Evolutionary conservation across 179 eudicot species (phyloP).

Genomic region (Vitellaria paradoxa): DNA sequence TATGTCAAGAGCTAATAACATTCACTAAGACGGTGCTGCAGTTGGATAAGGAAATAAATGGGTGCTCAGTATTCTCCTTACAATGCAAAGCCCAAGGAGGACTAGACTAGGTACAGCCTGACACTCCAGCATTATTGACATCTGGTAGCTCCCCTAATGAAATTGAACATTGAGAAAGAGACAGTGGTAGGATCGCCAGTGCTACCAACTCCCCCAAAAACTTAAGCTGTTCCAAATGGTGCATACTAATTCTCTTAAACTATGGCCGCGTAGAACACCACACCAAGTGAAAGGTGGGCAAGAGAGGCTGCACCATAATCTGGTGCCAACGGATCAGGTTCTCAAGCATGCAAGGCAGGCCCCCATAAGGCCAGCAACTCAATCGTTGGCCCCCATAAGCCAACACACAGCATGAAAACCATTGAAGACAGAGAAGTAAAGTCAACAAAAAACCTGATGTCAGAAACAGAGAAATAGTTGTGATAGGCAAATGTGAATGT

Average conservation of each 20-base stretch:
- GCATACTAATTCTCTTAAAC: too few relatives aligned
- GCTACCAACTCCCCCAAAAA: too few relatives aligned
- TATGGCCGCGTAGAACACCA: too few relatives aligned
- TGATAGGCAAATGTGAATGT: conserved; percentile 89
- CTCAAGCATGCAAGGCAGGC: too few relatives aligned
- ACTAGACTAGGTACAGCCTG: background rate
- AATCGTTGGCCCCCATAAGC: too few relatives aligned
- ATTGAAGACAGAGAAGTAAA: background rate
- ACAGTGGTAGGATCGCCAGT: too few relatives aligned
- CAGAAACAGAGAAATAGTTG: conserved; percentile 90
- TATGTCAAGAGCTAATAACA: background rate
- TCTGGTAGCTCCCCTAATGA: background rate
- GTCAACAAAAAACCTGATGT: conserved; percentile 77
- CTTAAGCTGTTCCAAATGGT: too few relatives aligned
- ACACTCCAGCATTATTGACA: background rate
- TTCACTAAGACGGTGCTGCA: background rate
- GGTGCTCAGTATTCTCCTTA: background rate
- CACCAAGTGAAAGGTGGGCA: too few relatives aligned
- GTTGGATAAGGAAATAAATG: background rate
- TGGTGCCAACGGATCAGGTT: too few relatives aligned
- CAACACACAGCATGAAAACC: background rate
- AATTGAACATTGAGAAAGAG: too few relatives aligned
- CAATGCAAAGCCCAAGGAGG: background rate
- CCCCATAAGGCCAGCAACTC: too few relatives aligned
- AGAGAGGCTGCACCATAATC: too few relatives aligned